Percentiles rank a stretch among this genome's conserved stretches.
phyloP scores from a whole-genome alignment of 1,284 basidiomycete species.

The Chalciporus sp. region DNA sequence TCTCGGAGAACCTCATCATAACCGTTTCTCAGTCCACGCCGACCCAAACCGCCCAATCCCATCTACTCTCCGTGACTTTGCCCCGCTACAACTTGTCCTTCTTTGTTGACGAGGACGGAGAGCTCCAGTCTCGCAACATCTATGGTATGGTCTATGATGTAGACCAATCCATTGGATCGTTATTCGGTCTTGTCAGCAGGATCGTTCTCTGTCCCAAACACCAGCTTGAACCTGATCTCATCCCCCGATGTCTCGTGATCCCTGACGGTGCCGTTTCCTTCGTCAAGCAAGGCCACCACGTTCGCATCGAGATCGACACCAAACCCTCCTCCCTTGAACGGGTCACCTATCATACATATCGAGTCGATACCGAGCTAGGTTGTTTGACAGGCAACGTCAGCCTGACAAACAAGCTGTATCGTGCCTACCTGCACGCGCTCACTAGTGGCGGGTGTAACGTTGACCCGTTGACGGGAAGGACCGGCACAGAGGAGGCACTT shows the following conservation, averaged over 20 bases:
- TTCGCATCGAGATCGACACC: slow-evolving; percentile 24
- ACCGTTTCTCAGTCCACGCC: slow-evolving; percentile 2
- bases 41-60: slow-evolving; percentile 6
- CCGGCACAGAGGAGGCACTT: slow-evolving; percentile 50
- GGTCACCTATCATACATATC: slow-evolving; percentile 40
- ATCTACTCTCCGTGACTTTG: slow-evolving; percentile 37
- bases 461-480: slow-evolving; percentile 48
- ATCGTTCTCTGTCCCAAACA: slow-evolving; percentile 40
- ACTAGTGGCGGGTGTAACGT: slow-evolving; percentile 41
- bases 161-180: slow-evolving; percentile 27
- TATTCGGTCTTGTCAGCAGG: slow-evolving; percentile 37
- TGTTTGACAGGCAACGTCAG: slow-evolving; percentile 37
- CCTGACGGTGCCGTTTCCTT: slow-evolving; percentile 39
- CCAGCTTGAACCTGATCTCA: background rate
- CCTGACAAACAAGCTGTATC: slow-evolving; percentile 40
- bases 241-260: slow-evolving; percentile 39
- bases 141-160: slow-evolving; percentile 29
- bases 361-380: slow-evolving; percentile 41
- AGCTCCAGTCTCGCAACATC: slow-evolving; percentile 33
- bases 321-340: background rate
- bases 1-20: slow-evolving; percentile 31
- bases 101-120: slow-evolving; percentile 27
- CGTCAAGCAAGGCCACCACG: slow-evolving; percentile 27
- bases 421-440: slow-evolving; percentile 47
- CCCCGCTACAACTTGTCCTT: slow-evolving; percentile 45